A percentile compares a stretch with the other conserved stretches of the same genome.
Evolutionary conservation across 768 basidiomycete genomes (phyloP).

Genomic region (Gautieria morchelliformis): DNA sequence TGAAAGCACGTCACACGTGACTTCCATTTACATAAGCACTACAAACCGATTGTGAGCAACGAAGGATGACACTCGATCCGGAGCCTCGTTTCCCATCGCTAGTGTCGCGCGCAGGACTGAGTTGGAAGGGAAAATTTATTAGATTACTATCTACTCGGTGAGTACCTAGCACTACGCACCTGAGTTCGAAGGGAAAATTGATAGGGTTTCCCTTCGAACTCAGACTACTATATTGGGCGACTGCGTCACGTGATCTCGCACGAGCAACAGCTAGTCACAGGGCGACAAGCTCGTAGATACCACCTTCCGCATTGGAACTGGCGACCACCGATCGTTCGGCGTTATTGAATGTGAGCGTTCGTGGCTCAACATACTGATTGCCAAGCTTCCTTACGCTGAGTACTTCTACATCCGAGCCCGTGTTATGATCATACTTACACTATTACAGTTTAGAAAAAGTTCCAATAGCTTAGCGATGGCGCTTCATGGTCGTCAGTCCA

Average conservation of each 20-base stretch:
- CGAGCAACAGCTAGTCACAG: too few relatives aligned
- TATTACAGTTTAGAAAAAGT: constrained; percentile 68
- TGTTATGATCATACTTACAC: constrained; percentile 43
- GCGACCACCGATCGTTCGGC: constrained; percentile 89
- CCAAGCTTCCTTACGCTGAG: constrained; percentile 93
- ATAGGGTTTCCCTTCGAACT: too few relatives aligned
- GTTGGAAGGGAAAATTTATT: too few relatives aligned
- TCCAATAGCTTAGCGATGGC: constrained; percentile 76
- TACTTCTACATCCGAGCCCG: constrained; percentile 85
- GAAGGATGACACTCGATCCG: constrained; percentile 89
- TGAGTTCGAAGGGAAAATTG: too few relatives aligned
- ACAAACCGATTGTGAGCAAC: constrained; percentile 96
- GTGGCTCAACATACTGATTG: constrained; percentile 86
- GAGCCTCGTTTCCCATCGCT: too few relatives aligned
- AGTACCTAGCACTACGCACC: too few relatives aligned
- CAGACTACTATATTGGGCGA: too few relatives aligned
- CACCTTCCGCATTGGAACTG: constrained; percentile 86
- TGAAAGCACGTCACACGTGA: too few relatives aligned
- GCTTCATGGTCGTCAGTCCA: constrained; percentile 75
- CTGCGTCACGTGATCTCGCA: too few relatives aligned
- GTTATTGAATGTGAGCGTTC: constrained; percentile 94
- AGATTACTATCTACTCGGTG: too few relatives aligned
- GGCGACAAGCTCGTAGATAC: constrained; percentile 85
- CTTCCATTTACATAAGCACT: too few relatives aligned
- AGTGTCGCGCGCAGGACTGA: too few relatives aligned